Base-by-base conservation (phyloP, 345 rosid species). In the Eucalyptus marginata region DNA sequence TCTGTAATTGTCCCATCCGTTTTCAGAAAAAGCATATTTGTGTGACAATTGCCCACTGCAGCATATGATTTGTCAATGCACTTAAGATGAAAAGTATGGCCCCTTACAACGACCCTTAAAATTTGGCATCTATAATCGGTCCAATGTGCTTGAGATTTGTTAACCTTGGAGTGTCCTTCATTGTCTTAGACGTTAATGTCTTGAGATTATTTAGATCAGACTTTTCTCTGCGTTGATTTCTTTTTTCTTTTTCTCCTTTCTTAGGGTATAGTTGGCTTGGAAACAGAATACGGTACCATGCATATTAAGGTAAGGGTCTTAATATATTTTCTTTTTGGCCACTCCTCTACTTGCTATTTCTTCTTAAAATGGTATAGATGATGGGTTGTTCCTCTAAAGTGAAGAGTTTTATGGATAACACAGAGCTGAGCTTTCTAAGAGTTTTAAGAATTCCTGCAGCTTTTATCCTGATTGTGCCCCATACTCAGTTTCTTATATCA, bases 401-500 rank as follows among this genome's bases (percentile, higher is more conserved):
- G 40, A n/a, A 50, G n/a, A n/a, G 66, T 29, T 86, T 43, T 87
- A 43, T 46, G 83, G 10, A 87, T 49, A 24, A 36, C 51, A 47
- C 33, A 5, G 12, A 64, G 43, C 33, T 66, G 83, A 87, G 46
- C 52, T 31, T 86, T 49, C 59, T 62, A 18, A 66, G 17, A 7
- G 9, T 86, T 86, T 43, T 86, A 31, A n/a, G 64, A 50, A 47
- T 50, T 88, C 87, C 47, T 91, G 95, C 95, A 97, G 99, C 99
- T 98, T n/a, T 85, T 94, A 94, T 87, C 99, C 99, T 50, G 99
- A 96, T 62, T 98, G 99, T 87, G 98, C 99, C 89, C 99, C 99
- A 22, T 94, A 88, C 90, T 98, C 99, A 22, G 97, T 97, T 86
- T 90, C 93, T 90, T 97, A 96, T 92, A 92, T 98, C 88, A n/a